These are phyloP conservation scores for Metschnikowia baotianmanensis DNA, from an alignment of 805 yeast species.

Conservation along the genomic window DNA sequence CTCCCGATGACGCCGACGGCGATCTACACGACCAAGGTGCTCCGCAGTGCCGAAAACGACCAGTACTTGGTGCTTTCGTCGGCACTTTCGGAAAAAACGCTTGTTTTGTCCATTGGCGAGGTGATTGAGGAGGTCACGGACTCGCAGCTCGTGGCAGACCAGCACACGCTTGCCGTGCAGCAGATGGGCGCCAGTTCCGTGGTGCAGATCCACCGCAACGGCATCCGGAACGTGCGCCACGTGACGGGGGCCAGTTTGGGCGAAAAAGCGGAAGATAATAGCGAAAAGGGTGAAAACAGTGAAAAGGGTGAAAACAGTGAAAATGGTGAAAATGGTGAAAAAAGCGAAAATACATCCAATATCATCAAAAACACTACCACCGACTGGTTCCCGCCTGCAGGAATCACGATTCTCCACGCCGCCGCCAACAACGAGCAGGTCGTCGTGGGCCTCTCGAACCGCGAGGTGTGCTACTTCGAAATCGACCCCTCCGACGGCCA, in stretches of 20 bases:
- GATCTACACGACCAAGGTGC: constrained; percentile 61
- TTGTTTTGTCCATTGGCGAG: constrained; percentile 76
- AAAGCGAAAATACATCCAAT: too few relatives aligned
- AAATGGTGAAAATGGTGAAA: too few relatives aligned
- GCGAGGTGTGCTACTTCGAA: constrained; percentile 82
- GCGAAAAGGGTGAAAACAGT: too few relatives aligned
- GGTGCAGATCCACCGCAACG: constrained; percentile 71
- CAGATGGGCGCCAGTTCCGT: constrained; percentile 64
- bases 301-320: too few relatives aligned
- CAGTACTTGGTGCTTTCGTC: constrained; percentile 63
- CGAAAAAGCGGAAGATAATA: too few relatives aligned
- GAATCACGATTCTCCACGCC: constrained; percentile 59
- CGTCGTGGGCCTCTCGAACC: constrained; percentile 65
- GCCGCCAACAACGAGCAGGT: constrained; percentile 67
- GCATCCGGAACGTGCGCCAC: constrained; percentile 53
- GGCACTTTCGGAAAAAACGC: constrained; percentile 56
- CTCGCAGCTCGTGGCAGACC: constrained; percentile 55
- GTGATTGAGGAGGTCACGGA: constrained; percentile 72
- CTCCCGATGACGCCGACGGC: constrained; percentile 62
- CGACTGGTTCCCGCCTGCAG: constrained; percentile 85
- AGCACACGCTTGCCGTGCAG: constrained; percentile 64
- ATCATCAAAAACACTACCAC: constrained; percentile 17
- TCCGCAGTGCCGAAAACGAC: constrained; percentile 47
- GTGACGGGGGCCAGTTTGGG: constrained; percentile 7
- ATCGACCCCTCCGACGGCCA: constrained; percentile 56